Conservation (phyloP, 495 filamentous ascomycete genomes). For the Neurospora hispaniola region DNA sequence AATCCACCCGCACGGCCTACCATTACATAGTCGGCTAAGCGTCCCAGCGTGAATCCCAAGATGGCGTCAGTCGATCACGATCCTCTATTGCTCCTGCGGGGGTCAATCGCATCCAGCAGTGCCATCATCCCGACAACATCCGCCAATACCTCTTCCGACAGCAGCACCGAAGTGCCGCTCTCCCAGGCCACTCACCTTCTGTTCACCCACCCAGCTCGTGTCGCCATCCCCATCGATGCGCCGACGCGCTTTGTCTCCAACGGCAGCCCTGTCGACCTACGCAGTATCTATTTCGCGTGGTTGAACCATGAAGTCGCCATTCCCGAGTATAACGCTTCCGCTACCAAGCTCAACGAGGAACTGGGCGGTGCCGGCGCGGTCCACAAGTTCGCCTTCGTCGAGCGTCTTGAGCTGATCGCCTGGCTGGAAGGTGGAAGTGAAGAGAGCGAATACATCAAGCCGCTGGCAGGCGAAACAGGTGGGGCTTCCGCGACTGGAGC, state of each 20-base stretch:
- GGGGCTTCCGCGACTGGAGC: conserved; percentile 34
- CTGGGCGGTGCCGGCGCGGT: conserved; percentile 54
- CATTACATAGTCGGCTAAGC: not conserved
- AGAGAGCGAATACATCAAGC: conserved; percentile 85
- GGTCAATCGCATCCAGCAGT: conserved; percentile 57
- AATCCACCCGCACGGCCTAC: not conserved
- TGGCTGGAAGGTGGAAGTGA: conserved; percentile 86
- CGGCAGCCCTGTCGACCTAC: conserved; percentile 65
- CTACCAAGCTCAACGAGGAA: conserved; percentile 70
- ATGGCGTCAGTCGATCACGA: conserved; percentile 44
- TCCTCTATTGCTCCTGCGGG: conserved; percentile 68
- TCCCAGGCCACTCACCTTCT: conserved; percentile 72
- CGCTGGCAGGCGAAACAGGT: conserved; percentile 53
- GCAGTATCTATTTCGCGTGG: conserved; percentile 92
- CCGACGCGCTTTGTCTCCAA: conserved; percentile 73
- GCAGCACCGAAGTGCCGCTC: conserved; percentile 36
- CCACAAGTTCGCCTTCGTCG: conserved; percentile 78
- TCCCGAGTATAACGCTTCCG: conserved; percentile 78
- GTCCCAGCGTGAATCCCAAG: not conserved
- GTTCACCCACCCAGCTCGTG: conserved; percentile 54
- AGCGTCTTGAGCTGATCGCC: conserved; percentile 78
- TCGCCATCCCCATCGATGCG: conserved; percentile 60
- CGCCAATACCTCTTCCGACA: conserved; percentile 35
- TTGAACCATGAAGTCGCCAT: conserved; percentile 79
- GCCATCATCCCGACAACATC: conserved; percentile 61